Conservation (phyloP, 2,329 filamentous ascomycete species). For the Cladosporium oxysporum region DNA sequence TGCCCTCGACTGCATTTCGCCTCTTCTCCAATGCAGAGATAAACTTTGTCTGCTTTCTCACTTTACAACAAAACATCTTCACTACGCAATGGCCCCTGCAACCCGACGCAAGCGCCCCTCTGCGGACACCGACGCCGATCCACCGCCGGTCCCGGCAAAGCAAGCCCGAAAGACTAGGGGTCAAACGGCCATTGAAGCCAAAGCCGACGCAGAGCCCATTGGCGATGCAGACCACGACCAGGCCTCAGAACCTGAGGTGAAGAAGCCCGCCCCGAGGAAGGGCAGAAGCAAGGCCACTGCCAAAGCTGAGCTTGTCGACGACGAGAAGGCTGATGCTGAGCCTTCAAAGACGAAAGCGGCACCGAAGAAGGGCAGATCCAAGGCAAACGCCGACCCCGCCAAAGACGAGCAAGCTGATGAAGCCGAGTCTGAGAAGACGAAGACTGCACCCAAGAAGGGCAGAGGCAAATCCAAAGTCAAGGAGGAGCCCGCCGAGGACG, state of each 20-base stretch:
- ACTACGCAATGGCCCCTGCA: conserved; percentile 3
- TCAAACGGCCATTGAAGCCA: conserved; percentile 14
- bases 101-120: conserved; percentile 14
- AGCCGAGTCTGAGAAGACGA: conserved; percentile 8
- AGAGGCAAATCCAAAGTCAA: conserved; percentile 19
- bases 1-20: not conserved
- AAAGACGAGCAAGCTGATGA: conserved; percentile 18
- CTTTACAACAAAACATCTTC: not conserved
- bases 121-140: not conserved
- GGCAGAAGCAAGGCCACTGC: conserved; percentile 20
- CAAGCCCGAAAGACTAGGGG: conserved; percentile 15
- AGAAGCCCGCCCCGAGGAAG: conserved; percentile 20
- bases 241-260: conserved; percentile 21
- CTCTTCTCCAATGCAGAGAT: not conserved
- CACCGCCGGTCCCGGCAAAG: conserved; percentile 9
- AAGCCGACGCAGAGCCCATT: conserved; percentile 9
- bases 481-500: conserved; percentile 9
- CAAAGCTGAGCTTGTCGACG: conserved; percentile 14
- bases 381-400: conserved; percentile 11
- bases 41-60: not conserved
- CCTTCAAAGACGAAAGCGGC: conserved; percentile 1
- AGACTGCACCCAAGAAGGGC: conserved; percentile 12
- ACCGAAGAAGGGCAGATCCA: conserved; percentile 24
- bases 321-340: conserved; percentile 17
- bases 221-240: conserved; percentile 8